Percentiles rank a stretch among this genome's conserved stretches.
Evolutionary conservation across 2,329 filamentous ascomycete genomes (phyloP).

Genomic region (Thielaviopsis musarum): DNA sequence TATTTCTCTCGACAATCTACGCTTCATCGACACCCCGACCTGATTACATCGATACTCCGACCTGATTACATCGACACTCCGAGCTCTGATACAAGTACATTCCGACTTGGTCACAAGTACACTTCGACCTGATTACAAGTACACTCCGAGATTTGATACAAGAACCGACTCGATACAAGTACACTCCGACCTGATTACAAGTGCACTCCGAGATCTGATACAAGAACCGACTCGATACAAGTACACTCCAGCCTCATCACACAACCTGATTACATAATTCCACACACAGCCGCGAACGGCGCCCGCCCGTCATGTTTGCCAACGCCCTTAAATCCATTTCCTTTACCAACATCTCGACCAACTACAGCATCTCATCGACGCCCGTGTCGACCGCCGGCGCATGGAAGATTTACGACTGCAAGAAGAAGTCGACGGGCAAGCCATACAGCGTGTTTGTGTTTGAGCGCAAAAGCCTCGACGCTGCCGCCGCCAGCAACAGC

Average conservation of each 20-base stretch:
- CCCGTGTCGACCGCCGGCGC: slow-evolving; percentile 70
- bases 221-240: too few species aligned
- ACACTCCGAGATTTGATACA: too few species aligned
- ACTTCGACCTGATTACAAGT: too few species aligned
- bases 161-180: too few species aligned
- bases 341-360: slow-evolving; percentile 74
- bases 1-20: background rate
- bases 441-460: slow-evolving; percentile 86
- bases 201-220: too few species aligned
- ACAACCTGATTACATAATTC: too few species aligned
- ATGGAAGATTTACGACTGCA: slow-evolving; percentile 96
- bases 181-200: too few species aligned
- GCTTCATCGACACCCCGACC: background rate
- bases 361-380: slow-evolving; percentile 67
- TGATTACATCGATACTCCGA: too few species aligned
- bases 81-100: too few species aligned
- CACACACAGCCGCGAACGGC: background rate
- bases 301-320: slow-evolving; percentile 62
- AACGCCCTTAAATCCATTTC: slow-evolving; percentile 86
- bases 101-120: too few species aligned
- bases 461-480: slow-evolving; percentile 71
- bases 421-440: slow-evolving; percentile 88
- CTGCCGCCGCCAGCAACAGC: slow-evolving; percentile 22
- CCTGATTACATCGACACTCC: too few species aligned
- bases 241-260: too few species aligned